These are phyloP conservation scores for Saccharomyces uvarum DNA, from an alignment of 1,139 yeast genomes.

Conservation along the genomic window DNA sequence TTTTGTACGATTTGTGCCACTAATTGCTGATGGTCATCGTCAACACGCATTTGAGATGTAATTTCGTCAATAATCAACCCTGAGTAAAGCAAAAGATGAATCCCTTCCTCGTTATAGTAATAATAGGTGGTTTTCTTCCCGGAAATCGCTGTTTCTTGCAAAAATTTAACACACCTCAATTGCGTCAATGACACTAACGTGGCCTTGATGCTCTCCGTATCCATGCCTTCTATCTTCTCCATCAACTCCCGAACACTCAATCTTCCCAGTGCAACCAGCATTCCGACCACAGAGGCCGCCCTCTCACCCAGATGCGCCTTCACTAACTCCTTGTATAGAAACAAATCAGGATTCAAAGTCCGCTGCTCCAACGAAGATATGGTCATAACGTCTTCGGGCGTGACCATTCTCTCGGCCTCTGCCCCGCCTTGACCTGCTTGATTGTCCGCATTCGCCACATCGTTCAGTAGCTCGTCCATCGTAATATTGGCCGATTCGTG, in stretches of 20 bases:
- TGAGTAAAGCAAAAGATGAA: constrained; percentile 57
- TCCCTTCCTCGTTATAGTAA: constrained; percentile 56
- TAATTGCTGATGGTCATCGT: constrained; percentile 37
- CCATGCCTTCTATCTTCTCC: constrained; percentile 35
- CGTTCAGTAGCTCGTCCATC: background rate
- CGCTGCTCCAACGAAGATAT: constrained; percentile 30
- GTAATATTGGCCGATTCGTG: background rate
- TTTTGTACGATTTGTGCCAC: constrained; percentile 67
- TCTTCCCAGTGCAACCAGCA: constrained; percentile 54
- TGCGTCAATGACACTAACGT: constrained; percentile 60
- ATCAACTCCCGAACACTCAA: constrained; percentile 44
- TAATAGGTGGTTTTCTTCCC: constrained; percentile 41
- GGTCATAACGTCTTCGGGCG: constrained; percentile 10
- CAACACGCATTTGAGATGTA: constrained; percentile 12
- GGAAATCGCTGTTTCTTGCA: constrained; percentile 38
- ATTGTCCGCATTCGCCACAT: background rate
- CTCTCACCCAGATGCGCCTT: constrained; percentile 56
- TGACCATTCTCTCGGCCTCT: background rate
- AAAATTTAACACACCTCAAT: constrained; percentile 51
- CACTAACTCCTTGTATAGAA: constrained; percentile 47
- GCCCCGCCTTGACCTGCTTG: background rate
- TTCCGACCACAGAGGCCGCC: constrained; percentile 48
- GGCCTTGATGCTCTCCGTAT: constrained; percentile 42
- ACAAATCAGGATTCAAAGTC: constrained; percentile 56
- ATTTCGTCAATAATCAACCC: constrained; percentile 66